Evolutionary conservation across 768 basidiomycete species (phyloP), one percentile per base, ranked within the genome.

Genomic region (Mycena polygramma): DNA sequence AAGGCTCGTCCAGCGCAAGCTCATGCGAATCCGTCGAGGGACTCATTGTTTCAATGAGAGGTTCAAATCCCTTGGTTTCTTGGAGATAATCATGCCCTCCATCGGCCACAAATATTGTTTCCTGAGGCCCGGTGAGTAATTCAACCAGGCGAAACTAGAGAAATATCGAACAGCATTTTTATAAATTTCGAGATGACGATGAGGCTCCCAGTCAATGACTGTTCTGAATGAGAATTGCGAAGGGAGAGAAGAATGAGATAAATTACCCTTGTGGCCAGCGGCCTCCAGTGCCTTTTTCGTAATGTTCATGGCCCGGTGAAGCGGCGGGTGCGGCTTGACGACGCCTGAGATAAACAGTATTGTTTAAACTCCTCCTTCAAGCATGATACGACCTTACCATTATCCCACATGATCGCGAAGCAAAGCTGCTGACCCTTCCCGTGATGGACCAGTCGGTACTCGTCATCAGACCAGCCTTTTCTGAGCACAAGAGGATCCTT

Each of bases 161-260:
- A 66, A 43, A 17, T 13, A 19, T 67, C 79, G 20, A 66, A 84
- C 84, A 35, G 82, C 80, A 69, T 82, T 83, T 68, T 84, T 81
- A 66, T 82, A 81, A 15, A 91, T 84, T 70, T 88, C 87, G 20
- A 81, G 73, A 71, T 92, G 89, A 19, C 88, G 82, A 67, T 86
- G 82, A 0, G 87, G 84, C 51, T 85, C 76, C 91, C 92, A 94
- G 55, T 91, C 87, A 58, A 93, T 84, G 6, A 93, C 93, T 92
- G 52, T 17, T 15, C 39, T 19, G 22, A 54, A n/a, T 10, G 48
- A 61, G 39, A 58, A 41, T 19, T 15, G 2, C 41, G 15, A 45
- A 26, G 24, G 36, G 26, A 11, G 26, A 24, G 8, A 35, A 11
- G 35, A 26, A 24, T 10, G 13, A 22, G n/a, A 11, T 41, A 26